These are phyloP conservation scores for Capsella bursapastoris DNA, from an alignment of 345 rosid species.

Conservation along the genomic window DNA sequence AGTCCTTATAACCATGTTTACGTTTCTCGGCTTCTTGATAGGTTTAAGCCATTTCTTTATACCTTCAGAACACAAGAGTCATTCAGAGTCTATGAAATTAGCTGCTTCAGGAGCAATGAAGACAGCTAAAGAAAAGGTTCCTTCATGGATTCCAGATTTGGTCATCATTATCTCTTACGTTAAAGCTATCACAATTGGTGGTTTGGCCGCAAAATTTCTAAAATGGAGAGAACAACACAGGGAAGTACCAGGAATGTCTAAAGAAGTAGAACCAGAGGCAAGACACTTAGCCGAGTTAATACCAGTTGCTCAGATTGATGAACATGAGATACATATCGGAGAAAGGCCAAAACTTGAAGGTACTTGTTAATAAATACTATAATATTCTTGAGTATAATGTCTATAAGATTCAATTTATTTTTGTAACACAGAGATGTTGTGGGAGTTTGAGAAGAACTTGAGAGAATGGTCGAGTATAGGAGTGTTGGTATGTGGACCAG, in stretches of 20 bases:
- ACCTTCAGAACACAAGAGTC: slow-evolving; percentile 52
- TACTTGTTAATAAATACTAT: slow-evolving; percentile 25
- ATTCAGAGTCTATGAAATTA: slow-evolving; percentile 42
- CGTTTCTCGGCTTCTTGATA: slow-evolving; percentile 56
- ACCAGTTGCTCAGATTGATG: slow-evolving; percentile 41
- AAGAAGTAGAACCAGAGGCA: slow-evolving; percentile 42
- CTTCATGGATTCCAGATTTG: slow-evolving; percentile 71
- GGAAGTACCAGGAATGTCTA: slow-evolving; percentile 45
- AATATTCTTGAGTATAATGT: background rate
- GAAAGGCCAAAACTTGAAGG: slow-evolving; percentile 81
- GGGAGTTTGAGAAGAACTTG: slow-evolving; percentile 51
- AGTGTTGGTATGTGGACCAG: slow-evolving; percentile 88
- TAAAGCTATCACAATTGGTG: slow-evolving; percentile 49
- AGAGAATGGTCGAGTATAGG: slow-evolving; percentile 57
- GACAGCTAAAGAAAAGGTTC: slow-evolving; percentile 55
- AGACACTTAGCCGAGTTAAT: slow-evolving; percentile 35
- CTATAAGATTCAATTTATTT: background rate
- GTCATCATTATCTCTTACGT: slow-evolving; percentile 62
- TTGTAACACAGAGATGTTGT: slow-evolving; percentile 56
- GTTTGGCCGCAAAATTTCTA: slow-evolving; percentile 52
- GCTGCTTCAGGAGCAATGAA: slow-evolving; percentile 47
- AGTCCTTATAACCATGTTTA: slow-evolving; percentile 48
- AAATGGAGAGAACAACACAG: slow-evolving; percentile 62
- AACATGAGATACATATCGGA: slow-evolving; percentile 66
- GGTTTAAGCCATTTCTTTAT: slow-evolving; percentile 58